Evolutionary conservation across 129 eudicot genomes (phyloP), one percentile per base, ranked within the genome.

Genomic region (Flaveria trinervia): DNA sequence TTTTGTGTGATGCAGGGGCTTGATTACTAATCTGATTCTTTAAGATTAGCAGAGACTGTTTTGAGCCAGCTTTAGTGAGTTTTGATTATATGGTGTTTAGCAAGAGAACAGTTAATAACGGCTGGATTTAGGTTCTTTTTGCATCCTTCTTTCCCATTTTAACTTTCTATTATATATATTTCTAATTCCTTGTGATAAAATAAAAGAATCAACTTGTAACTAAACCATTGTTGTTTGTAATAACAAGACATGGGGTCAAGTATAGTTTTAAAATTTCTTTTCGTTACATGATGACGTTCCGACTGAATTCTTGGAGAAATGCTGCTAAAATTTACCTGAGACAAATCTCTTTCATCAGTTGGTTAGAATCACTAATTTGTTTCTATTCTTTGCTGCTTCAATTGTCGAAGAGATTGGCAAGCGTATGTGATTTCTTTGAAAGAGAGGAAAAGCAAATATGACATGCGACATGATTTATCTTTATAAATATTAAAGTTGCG

Each of bases 1-100:
- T 54, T 51, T 55, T 57, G 28, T 57, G 65, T 57, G 65, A 20
- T 57, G 65, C 65, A 57, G 65, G 65, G 10, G 3, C 65, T 57
- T 57, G 65, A 56, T 56, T 30, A 57, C 33, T 20, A 22, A 57
- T 57, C 17, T 57, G 65, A 57, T 23, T 57, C 33, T 55, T 57
- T 16, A 22, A 8, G 30, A 14, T 23, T 57, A 20, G 65, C 16
- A 57, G 22, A 57, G 33, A 57, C 33, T 57, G 65, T 57, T 55
- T 55, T 55, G 62, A 55, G 62, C 12, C 23, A 55, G 62, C 62
- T 17, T 55, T 18, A 8, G 5, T 18, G 28, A 55, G 28, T 18
- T 55, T 55, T 18, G 1, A 7, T 8, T 7, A 55, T 55, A 25
- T 55, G 8, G 62, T 55, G 62, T 49, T 55, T 55, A 55, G 62